Base-by-base conservation (phyloP, 2,329 filamentous ascomycete species). In the Aschersonia sp. region DNA sequence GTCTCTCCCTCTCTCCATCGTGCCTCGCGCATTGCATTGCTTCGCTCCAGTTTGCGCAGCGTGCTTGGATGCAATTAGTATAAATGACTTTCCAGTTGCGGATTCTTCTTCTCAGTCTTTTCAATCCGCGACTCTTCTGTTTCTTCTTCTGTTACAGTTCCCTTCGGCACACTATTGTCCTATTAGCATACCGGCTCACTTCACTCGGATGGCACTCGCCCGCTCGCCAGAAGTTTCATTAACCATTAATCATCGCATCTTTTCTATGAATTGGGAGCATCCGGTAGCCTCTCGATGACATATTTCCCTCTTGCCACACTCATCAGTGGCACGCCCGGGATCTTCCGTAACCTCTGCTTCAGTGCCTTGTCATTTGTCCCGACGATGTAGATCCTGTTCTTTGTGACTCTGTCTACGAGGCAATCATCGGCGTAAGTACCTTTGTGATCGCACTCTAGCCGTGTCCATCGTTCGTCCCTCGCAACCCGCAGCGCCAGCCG, bases 291-390 rank as follows among this genome's bases (percentile, higher is more conserved):
- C 72, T 97, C 92, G 59, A 98, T 92, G 44, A 90, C 83, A 66
- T 96, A 97, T 66, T 96, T 96, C 43, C 86, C 87, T 58, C 86
- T 78, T 5, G 84, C 85, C 31, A 92, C 87, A 58, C 81, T 87
- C 72, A 95, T 75, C 56, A 86, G 79, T 30, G 82, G 82, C 49
- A 85, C 80, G 64, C 75, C 72, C 41, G 68, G 66, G 42, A 72
- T 64, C 69, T 95, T 96, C 53, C 89, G 75, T 57, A 95, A 75
- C 49, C 89, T 72, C 60, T 87, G 74, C 69, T 94, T 92, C 50
- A 94, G 67, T 56, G 88, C 85, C 55, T 85, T 76, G 73, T 86
- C 83, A 59, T 84, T 83, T 43, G 79, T 88, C 31, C 80, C 85
- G 44, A 87, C 82, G 57, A 88, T 83, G 62, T 88, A 88, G 55